A percentile compares a stretch with the other conserved stretches of the same genome.
These are phyloP conservation scores for Corymbia maculata DNA, from an alignment of 345 rosid genomes.

Conservation along the genomic window DNA sequence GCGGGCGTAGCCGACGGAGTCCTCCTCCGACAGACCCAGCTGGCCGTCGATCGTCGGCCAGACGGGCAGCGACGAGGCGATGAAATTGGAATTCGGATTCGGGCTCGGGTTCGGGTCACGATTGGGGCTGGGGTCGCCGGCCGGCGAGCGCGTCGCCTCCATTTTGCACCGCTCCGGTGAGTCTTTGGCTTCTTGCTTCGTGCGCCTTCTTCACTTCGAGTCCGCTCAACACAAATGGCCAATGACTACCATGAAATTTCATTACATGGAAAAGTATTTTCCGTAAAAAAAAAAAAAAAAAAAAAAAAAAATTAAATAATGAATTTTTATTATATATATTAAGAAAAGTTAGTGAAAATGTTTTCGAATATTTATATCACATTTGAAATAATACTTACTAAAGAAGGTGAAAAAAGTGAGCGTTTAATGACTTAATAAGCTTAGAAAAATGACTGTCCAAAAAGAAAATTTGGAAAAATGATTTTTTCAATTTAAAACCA, in stretches of 20 bases:
- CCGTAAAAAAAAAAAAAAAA: no score
- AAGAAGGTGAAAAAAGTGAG: background rate
- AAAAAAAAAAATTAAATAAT: no score
- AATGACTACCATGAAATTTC: background rate
- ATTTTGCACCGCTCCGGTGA: constrained; percentile 6
- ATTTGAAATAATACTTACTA: no score
- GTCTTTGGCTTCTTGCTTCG: background rate
- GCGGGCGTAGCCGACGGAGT: constrained; percentile 74
- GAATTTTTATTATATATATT: background rate
- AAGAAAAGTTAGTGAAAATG: no score
- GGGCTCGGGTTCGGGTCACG: constrained; percentile 10
- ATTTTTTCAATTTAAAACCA: no score
- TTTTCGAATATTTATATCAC: no score
- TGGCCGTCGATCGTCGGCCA: constrained; percentile 96
- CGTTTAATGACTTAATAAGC: no score
- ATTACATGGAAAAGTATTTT: background rate
- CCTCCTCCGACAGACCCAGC: constrained; percentile 78
- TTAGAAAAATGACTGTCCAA: no score
- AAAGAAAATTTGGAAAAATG: no score
- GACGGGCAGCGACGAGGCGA: constrained; percentile 37
- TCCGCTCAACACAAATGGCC: background rate
- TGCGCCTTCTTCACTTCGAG: background rate
- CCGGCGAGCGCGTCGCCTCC: constrained; percentile 42
- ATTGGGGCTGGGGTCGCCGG: constrained; percentile 3
- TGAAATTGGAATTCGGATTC: constrained; percentile 7